phyloP scores from a whole-genome alignment of 257 asterid species.

The Solanum sitiens region DNA sequence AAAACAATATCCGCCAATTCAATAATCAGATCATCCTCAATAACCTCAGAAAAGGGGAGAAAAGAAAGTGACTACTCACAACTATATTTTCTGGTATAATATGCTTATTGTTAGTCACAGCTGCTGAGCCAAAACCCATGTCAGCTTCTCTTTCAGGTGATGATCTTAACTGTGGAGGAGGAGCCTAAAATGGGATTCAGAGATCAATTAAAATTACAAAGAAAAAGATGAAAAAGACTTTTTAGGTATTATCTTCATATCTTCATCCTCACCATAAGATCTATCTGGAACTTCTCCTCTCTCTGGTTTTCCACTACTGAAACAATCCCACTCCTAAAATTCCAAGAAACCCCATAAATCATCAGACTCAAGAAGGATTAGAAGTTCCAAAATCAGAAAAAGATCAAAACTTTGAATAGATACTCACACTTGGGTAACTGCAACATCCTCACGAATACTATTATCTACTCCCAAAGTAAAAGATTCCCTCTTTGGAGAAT shows the following conservation, averaged over 20 bases:
- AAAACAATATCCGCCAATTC: neutral
- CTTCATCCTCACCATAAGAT: conserved; percentile 73
- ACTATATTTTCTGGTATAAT: conserved; percentile 16
- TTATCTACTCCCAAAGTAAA: conserved; percentile 25
- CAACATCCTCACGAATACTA: conserved; percentile 23
- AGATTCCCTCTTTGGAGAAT: conserved; percentile 47
- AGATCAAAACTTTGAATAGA: neutral
- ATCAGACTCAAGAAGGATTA: neutral
- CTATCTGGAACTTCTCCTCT: conserved; percentile 81
- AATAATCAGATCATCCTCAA: neutral
- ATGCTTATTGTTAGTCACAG: conserved; percentile 43
- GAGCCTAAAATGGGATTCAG: conserved; percentile 42
- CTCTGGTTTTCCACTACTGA: conserved; percentile 31
- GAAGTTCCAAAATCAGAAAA: neutral
- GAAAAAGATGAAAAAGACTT: neutral
- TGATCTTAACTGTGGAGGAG: conserved; percentile 61
- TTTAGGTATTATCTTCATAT: neutral
- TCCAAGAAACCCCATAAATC: neutral
- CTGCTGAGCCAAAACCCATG: conserved; percentile 14
- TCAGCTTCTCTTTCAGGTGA: conserved; percentile 50
- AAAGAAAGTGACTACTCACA: conserved; percentile 21
- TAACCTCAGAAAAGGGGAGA: neutral
- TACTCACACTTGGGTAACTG: conserved; percentile 45
- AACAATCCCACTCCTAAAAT: conserved; percentile 27
- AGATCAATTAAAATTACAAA: neutral